phyloP scores from a whole-genome alignment of 805 yeast genomes.

The Candida anglica region DNA sequence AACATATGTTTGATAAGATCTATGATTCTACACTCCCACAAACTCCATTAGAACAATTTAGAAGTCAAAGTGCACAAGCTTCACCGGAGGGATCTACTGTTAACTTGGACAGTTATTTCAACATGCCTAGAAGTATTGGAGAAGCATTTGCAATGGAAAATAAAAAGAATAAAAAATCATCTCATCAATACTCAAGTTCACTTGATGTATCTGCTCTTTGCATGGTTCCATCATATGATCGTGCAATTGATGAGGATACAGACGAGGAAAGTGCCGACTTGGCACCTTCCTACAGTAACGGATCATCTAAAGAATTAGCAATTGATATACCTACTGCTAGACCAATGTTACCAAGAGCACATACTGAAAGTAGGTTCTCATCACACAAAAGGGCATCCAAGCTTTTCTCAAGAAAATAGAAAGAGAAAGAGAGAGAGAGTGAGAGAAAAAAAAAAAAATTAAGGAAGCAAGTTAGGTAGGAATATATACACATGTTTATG shows the following conservation, averaged over 20 bases:
- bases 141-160: constrained; percentile 5
- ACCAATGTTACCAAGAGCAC: too few species aligned
- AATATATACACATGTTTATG: too few species aligned
- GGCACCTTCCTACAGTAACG: constrained; percentile 13
- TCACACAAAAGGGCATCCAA: neutral
- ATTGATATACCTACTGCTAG: too few species aligned
- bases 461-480: too few species aligned
- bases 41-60: constrained; percentile 35
- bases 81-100: constrained; percentile 12
- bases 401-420: neutral
- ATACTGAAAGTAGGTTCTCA: neutral
- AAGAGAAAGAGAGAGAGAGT: too few species aligned
- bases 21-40: constrained; percentile 32
- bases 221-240: constrained; percentile 35
- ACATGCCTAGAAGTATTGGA: constrained; percentile 15
- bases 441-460: too few species aligned
- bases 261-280: constrained; percentile 15
- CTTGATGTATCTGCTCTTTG: constrained; percentile 22
- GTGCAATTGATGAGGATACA: constrained; percentile 37
- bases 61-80: constrained; percentile 11
- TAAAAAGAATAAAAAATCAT: neutral
- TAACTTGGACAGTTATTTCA: constrained; percentile 28
- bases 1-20: constrained; percentile 33
- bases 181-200: constrained; percentile 6
- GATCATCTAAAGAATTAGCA: too few species aligned